Base-by-base conservation (phyloP, 176 grass and related monocot genomes). In the Paspalum notatum region DNA sequence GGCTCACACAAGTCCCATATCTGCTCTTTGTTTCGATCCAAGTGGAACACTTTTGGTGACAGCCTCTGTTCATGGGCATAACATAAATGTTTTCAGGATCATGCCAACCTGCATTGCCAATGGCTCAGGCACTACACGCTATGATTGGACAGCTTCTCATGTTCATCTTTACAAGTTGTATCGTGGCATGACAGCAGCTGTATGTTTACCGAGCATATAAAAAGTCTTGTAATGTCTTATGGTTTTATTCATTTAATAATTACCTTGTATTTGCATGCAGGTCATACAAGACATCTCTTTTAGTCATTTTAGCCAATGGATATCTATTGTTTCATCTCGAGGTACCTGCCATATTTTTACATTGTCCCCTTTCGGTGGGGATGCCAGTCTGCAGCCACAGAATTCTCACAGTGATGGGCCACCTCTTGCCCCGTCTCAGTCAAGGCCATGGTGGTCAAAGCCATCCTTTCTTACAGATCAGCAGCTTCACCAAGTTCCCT, bases 11-110 rank as follows among this genome's bases (percentile, higher is more conserved):
- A 99, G 93, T 86, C 93, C 97, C 5, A 99, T 99, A 87, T 99
- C 97, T 74, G 97, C 97, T 84, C 87, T 99, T 51, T 96, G 93
- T 91, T 99, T 99, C 5, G 97, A 99, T 63, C 97, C 93, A 50
- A 99, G 93, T 77, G 93, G 97, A 48, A 96, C 97, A 20, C 89
- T 99, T 82, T 82, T 99, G 79, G 97, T 99, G 49, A 99, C 97
- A 77, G 85, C 93, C 11, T 99, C 97, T 58, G 91, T 99, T 80
- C 91, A 99, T 86, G 97, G 97, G 62, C 93, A 99, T 71, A 96
- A 99, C 80, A 96, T 99, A 84, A 96, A 99, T 88, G 91, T 99
- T 79, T 99, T 99, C 82, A 82, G 97, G 68, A 96, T 99, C 76
- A 91, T 93, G 76, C 97, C 91, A 24, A 90, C 86, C 42, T 73